Evolutionary conservation across 1,284 basidiomycete species (phyloP).

Genomic region (Trichosporon coremiiforme): DNA sequence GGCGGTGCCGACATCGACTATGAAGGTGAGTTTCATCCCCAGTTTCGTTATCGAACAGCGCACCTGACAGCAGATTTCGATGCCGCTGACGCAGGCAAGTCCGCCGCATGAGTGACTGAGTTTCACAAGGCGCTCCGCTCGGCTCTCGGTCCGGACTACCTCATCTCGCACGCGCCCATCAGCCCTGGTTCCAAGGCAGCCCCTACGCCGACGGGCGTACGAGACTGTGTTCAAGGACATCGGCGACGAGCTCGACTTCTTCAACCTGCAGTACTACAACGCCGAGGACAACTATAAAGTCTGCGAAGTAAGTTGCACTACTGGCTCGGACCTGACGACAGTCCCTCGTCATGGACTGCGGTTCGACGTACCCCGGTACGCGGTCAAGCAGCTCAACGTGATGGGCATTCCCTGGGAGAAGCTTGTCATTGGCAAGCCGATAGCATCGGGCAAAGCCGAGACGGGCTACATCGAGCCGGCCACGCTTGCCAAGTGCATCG

Average conservation of each 20-base stretch:
- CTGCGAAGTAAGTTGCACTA: background rate
- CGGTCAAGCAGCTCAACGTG: constrained; percentile 48
- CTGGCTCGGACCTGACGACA: background rate
- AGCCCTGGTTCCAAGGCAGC: constrained; percentile 49
- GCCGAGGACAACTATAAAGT: constrained; percentile 39
- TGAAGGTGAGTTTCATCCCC: constrained; percentile 48
- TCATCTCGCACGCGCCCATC: constrained; percentile 52
- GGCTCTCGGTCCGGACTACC: constrained; percentile 41
- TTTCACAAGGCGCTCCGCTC: constrained; percentile 49
- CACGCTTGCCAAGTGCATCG: constrained; percentile 15
- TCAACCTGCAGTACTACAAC: constrained; percentile 58
- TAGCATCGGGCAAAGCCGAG: constrained; percentile 28
- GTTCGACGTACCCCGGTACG: constrained; percentile 34
- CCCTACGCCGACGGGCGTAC: constrained; percentile 48
- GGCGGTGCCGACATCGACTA: constrained; percentile 61
- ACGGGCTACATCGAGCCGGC: constrained; percentile 22
- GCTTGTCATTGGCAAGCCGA: constrained; percentile 56
- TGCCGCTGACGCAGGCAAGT: constrained; percentile 49
- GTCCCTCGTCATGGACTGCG: constrained; percentile 41
- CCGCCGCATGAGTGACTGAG: constrained; percentile 47
- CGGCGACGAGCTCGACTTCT: constrained; percentile 47
- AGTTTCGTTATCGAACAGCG: no score
- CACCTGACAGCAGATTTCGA: constrained; percentile 25
- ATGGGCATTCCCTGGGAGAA: constrained; percentile 49
- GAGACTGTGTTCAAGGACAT: constrained; percentile 40